These are phyloP conservation scores for Entophlyctis helioformis DNA, from an alignment of 192 early-diverging fungal species.

Conservation along the genomic window DNA sequence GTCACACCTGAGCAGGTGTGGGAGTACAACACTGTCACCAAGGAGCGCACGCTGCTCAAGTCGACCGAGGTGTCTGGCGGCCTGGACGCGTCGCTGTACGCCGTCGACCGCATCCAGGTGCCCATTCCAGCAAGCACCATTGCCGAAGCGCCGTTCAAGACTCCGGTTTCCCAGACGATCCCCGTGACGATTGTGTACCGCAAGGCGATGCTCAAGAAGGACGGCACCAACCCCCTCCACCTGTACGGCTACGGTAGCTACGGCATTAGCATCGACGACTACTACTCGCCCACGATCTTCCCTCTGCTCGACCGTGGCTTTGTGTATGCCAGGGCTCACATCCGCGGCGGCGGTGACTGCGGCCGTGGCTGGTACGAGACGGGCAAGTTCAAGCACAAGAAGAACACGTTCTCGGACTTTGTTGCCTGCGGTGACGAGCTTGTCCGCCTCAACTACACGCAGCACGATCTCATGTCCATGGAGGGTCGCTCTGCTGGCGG, in stretches of 20 bases:
- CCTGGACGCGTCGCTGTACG: slow-evolving; percentile 17
- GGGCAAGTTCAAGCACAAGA: slow-evolving; percentile 37
- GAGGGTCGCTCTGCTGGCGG: slow-evolving; percentile 34
- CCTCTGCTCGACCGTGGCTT: slow-evolving; percentile 28
- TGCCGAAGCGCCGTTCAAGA: slow-evolving; percentile 25
- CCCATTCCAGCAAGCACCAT: slow-evolving; percentile 14
- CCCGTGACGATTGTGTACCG: slow-evolving; percentile 31
- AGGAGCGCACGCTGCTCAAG: slow-evolving; percentile 13
- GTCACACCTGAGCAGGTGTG: slow-evolving; percentile 14
- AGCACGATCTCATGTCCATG: slow-evolving; percentile 21
- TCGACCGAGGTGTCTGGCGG: slow-evolving; percentile 8
- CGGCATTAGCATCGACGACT: slow-evolving; percentile 19
- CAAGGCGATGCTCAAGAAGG: slow-evolving; percentile 17
- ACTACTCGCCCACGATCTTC: slow-evolving; percentile 10
- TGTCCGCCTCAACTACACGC: slow-evolving; percentile 16
- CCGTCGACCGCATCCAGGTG: slow-evolving; percentile 14
- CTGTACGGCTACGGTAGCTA: slow-evolving; percentile 34
- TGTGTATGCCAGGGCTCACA: slow-evolving; percentile 27
- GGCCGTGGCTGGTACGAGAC: slow-evolving; percentile 29
- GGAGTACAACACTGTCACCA: slow-evolving; percentile 16
- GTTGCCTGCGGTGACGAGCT: slow-evolving; percentile 26
- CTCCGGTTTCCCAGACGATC: slow-evolving; percentile 21
- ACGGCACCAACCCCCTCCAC: slow-evolving; percentile 23
- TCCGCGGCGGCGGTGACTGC: slow-evolving; percentile 29
- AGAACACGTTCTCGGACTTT: slow-evolving; percentile 40